These are phyloP conservation scores for Bacidia gigantensis DNA, from an alignment of 495 filamentous ascomycete genomes.

Conservation along the genomic window DNA sequence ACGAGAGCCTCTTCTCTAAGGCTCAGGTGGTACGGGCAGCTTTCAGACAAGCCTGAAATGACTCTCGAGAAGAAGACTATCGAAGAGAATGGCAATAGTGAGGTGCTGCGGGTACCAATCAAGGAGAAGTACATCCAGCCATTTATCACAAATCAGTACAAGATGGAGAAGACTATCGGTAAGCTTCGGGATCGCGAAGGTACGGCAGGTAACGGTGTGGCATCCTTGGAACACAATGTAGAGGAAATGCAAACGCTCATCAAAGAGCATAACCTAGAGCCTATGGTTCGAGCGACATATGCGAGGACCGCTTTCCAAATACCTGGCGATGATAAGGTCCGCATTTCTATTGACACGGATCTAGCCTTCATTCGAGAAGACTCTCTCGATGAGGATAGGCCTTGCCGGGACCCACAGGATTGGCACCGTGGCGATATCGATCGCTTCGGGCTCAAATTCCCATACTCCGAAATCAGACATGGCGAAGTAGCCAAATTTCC, in stretches of 20 bases:
- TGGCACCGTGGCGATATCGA: slow-evolving; percentile 94
- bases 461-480: slow-evolving; percentile 70
- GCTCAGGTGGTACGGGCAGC: slow-evolving; percentile 81
- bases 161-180: slow-evolving; percentile 77
- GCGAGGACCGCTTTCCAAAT: slow-evolving; percentile 94
- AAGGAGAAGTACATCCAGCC: slow-evolving; percentile 89
- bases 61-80: slow-evolving; percentile 81
- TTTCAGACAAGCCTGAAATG: slow-evolving; percentile 63
- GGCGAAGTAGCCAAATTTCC: slow-evolving; percentile 90
- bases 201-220: slow-evolving; percentile 44
- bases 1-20: slow-evolving; percentile 69
- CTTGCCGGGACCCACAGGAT: slow-evolving; percentile 71
- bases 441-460: slow-evolving; percentile 64
- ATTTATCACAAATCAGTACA: slow-evolving; percentile 77
- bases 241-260: slow-evolving; percentile 70
- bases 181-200: slow-evolving; percentile 62
- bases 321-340: slow-evolving; percentile 76
- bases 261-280: slow-evolving; percentile 61
- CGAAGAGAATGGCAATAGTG: slow-evolving; percentile 55
- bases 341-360: slow-evolving; percentile 85
- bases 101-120: slow-evolving; percentile 64
- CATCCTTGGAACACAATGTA: slow-evolving; percentile 57
- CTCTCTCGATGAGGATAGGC: slow-evolving; percentile 63
- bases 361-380: slow-evolving; percentile 91
- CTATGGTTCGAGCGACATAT: slow-evolving; percentile 83